Percentiles rank a stretch among this genome's conserved stretches.
phyloP scores from a whole-genome alignment of 495 filamentous ascomycete genomes.

The Thozetella sp. region DNA sequence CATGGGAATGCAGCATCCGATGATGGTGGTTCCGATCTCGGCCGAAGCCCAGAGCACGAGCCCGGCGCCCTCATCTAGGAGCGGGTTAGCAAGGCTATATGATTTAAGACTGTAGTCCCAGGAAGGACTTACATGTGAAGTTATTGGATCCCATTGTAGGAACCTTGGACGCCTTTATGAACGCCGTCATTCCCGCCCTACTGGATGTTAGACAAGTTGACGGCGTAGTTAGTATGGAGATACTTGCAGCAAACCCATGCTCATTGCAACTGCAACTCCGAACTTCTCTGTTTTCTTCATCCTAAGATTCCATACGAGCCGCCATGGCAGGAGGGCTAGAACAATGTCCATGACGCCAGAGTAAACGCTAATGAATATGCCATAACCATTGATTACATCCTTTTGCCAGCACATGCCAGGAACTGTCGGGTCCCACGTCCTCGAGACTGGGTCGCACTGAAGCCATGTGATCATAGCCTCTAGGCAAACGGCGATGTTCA shows the following conservation, averaged over 20 bases:
- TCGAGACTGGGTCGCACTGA: constrained; percentile 25
- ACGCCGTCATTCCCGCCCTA: too few species aligned
- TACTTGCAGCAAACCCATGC: constrained; percentile 38
- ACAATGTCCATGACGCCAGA: constrained; percentile 34
- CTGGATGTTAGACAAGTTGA: too few species aligned
- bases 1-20: too few species aligned
- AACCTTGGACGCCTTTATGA: too few species aligned
- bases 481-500: constrained; percentile 33
- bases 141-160: too few species aligned
- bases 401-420: constrained; percentile 32
- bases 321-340: constrained; percentile 33
- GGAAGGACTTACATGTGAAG: too few species aligned
- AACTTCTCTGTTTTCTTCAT: constrained; percentile 36
- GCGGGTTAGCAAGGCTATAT: too few species aligned
- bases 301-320: constrained; percentile 26
- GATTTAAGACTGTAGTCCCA: too few species aligned
- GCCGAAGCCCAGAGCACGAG: too few species aligned
- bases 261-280: constrained; percentile 36
- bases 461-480: constrained; percentile 32
- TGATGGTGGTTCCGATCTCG: too few species aligned
- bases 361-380: constrained; percentile 26
- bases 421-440: constrained; percentile 25
- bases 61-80: too few species aligned
- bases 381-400: constrained; percentile 14
- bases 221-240: background rate